Evolutionary conservation across 2,329 filamentous ascomycete species (phyloP).

Genomic region (Aureobasidium sp.): DNA sequence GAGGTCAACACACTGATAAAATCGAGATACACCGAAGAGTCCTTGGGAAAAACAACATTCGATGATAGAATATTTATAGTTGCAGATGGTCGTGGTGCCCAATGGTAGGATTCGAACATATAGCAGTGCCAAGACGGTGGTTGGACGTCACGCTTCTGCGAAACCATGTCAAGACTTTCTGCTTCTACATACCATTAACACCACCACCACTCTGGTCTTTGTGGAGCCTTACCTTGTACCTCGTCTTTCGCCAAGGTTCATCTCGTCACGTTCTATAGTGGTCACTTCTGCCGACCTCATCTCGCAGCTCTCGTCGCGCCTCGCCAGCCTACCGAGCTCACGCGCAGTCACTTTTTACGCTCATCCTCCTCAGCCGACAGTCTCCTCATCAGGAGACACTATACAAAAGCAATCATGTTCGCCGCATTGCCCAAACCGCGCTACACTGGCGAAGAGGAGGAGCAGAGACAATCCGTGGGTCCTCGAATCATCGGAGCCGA

Average conservation of each 20-base stretch:
- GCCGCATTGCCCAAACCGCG: constrained; percentile 76
- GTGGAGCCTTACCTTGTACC: neutral
- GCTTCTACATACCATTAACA: neutral
- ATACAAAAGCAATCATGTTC: constrained; percentile 30
- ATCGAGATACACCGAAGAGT: neutral
- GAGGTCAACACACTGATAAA: neutral
- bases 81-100: neutral
- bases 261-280: neutral
- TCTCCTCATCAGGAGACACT: neutral
- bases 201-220: neutral
- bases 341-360: neutral
- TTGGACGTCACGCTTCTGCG: neutral
- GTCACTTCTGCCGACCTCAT: neutral
- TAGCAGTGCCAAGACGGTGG: neutral
- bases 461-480: constrained; percentile 67
- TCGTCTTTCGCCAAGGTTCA: neutral
- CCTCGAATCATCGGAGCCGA: constrained; percentile 73
- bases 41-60: neutral
- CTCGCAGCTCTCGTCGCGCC: neutral
- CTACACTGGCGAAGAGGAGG: constrained; percentile 84
- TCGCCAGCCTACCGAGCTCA: neutral
- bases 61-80: neutral
- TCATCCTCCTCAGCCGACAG: neutral
- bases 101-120: neutral
- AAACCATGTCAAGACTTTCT: neutral